Percentiles rank a stretch among this genome's conserved stretches.
These are phyloP conservation scores for Acanthochlamys bracteata DNA, from an alignment of 106 monocot genomes.

Conservation along the genomic window DNA sequence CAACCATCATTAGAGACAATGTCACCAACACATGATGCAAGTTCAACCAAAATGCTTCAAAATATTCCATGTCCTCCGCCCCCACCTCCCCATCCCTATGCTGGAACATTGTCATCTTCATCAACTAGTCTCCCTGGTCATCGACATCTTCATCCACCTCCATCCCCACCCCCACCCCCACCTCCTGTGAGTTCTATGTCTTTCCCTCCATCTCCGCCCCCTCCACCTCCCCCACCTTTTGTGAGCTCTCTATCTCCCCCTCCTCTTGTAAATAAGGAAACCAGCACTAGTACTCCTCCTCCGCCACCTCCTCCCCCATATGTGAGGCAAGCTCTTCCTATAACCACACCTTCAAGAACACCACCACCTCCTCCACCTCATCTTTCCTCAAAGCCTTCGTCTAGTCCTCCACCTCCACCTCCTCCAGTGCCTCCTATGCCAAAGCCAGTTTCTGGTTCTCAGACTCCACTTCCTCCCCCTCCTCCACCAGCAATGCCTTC, in stretches of 20 bases:
- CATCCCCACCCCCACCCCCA: slow-evolving; percentile 4
- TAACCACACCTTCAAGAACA: slow-evolving; percentile 19
- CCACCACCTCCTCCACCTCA: slow-evolving; percentile 9
- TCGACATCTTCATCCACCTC: too few species aligned
- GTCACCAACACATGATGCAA: background rate
- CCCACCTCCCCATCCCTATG: background rate
- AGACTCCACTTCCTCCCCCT: slow-evolving; percentile 2
- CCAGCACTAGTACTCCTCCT: background rate
- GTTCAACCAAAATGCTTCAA: background rate
- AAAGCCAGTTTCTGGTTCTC: background rate
- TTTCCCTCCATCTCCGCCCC: background rate
- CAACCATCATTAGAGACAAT: slow-evolving; percentile 10
- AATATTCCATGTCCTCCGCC: slow-evolving; percentile 10
- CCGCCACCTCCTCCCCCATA: background rate
- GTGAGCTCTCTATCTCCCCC: background rate
- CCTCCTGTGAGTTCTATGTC: too few species aligned
- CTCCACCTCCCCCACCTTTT: slow-evolving; percentile 4
- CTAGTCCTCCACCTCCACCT: background rate
- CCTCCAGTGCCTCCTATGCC: background rate
- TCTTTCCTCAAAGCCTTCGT: background rate
- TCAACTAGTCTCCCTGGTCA: too few species aligned
- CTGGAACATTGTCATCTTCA: background rate
- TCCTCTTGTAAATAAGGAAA: background rate
- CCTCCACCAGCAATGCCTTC: slow-evolving; percentile 21
- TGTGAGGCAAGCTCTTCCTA: background rate